Conservation (phyloP, 495 filamentous ascomycete species). For the Penicillium subrubescens region DNA sequence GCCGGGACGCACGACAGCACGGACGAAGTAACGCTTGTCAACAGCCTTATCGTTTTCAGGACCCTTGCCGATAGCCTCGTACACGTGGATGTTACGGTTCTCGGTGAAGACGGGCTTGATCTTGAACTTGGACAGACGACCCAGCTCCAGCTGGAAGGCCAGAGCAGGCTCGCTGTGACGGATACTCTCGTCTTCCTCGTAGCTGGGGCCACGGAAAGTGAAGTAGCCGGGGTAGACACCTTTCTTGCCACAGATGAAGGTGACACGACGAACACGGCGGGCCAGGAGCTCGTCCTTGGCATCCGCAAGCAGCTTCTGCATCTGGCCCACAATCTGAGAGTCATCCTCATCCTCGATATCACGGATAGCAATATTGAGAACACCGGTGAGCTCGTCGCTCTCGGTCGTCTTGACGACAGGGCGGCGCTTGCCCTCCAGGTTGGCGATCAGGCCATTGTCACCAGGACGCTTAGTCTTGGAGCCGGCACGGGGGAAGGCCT, state of each 20-base stretch:
- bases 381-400: constrained; percentile 78
- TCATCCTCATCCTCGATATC: constrained; percentile 89
- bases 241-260: constrained; percentile 94
- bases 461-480: constrained; percentile 42
- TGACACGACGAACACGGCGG: constrained; percentile 82
- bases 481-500: constrained; percentile 66
- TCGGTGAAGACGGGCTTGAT: constrained; percentile 98
- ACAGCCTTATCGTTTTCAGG: constrained; percentile 77
- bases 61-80: constrained; percentile 92
- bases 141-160: constrained; percentile 96
- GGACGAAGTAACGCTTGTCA: constrained; percentile 93
- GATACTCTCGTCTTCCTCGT: constrained; percentile 89
- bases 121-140: constrained; percentile 91
- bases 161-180: constrained; percentile 95
- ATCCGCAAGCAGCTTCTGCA: constrained; percentile 73
- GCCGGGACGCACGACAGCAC: constrained; percentile 88
- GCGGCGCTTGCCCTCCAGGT: constrained; percentile 71
- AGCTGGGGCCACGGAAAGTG: constrained; percentile 92
- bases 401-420: constrained; percentile 50
- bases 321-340: constrained; percentile 72
- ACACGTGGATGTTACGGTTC: constrained; percentile 98
- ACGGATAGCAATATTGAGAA: constrained; percentile 87
- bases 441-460: constrained; percentile 63
- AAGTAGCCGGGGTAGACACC: constrained; percentile 96
- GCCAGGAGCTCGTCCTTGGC: constrained; percentile 81